These are phyloP conservation scores for Microdochium bolleyi DNA, from an alignment of 2,329 filamentous ascomycete species.

Conservation along the genomic window DNA sequence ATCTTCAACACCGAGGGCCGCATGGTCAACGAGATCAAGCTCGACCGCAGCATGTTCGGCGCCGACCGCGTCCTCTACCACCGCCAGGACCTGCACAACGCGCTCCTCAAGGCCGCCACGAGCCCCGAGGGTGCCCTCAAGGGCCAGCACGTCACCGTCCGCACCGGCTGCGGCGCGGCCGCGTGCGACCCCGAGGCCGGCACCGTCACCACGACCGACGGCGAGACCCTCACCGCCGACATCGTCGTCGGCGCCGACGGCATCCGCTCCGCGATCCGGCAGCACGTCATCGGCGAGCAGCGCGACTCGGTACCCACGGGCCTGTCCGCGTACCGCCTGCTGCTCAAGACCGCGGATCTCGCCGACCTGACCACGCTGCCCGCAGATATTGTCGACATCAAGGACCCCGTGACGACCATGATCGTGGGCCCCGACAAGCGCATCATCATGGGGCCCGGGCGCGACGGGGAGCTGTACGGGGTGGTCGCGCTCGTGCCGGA, in stretches of 20 bases:
- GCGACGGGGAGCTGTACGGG: constrained; percentile 29
- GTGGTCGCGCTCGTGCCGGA: constrained; percentile 36
- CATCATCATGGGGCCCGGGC: constrained; percentile 36
- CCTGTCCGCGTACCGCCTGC: constrained; percentile 27
- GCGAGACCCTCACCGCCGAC: constrained; percentile 17
- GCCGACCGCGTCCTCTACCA: constrained; percentile 31
- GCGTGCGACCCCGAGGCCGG: constrained; percentile 32
- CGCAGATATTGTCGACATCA: constrained; percentile 23
- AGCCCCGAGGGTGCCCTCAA: neutral
- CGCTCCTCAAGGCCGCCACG: constrained; percentile 17
- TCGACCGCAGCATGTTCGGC: constrained; percentile 22
- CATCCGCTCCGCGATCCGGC: constrained; percentile 12
- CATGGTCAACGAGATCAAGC: constrained; percentile 20
- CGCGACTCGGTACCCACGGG: constrained; percentile 21
- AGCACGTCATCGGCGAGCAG: constrained; percentile 7
- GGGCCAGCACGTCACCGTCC: neutral
- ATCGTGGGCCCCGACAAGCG: constrained; percentile 30
- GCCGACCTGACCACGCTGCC: constrained; percentile 5
- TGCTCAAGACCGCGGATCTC: constrained; percentile 11
- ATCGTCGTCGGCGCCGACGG: constrained; percentile 28
- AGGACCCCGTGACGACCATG: constrained; percentile 33
- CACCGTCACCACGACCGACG: constrained; percentile 22
- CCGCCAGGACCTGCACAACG: constrained; percentile 27
- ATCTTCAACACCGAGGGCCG: constrained; percentile 13
- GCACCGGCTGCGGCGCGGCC: constrained; percentile 13